Evolutionary conservation across 352 stramenopile genomes (phyloP), one percentile per base, ranked within the genome.

Genomic region (Globisporangium irregulare): DNA sequence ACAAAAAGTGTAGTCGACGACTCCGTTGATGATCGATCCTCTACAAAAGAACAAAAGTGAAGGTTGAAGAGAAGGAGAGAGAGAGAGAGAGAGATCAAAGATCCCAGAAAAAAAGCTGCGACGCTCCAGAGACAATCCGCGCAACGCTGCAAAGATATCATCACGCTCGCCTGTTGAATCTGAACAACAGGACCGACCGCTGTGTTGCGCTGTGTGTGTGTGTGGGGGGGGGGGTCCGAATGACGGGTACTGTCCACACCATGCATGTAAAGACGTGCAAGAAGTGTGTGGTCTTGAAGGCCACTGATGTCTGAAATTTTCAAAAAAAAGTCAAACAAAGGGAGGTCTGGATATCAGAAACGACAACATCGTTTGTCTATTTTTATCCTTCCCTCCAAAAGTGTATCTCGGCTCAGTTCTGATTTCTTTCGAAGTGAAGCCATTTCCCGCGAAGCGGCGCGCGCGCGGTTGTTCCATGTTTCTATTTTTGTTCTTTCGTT

Each of bases 381-480:
- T 51, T 51, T 51, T 51, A 10, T 51, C 43, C 41, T 15, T 50
- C 41, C 41, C 15, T 50, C 43, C 43, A 51, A 51, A 51, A 51
- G 43, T 51, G 43, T 51, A 51, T 51, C 43, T 51, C 43, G 43
- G 43, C 15, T 51, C 43, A n/a, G 41, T 51, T 51, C 43, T 51
- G 43, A 51, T 51, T 51, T 51, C 43, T 51, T 51, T 51, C 43
- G 43, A 51, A 51, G 18, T 51, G 43, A 51, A 51, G 43, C 43
- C 43, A 51, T 51, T 51, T 51, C 43, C 41, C 15, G 43, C 43
- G 43, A 51, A 51, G 43, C 43, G 43, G 8, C 43, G 43, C 43
- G 43, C 43, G 41, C 4, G 41, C 10, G 36, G 36, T 43, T 15
- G 41, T 50, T 51, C 43, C 15, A 51, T 22, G 7, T 51, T 51